Evolutionary conservation across 1,139 yeast genomes (phyloP).

Genomic region (Arxiozyma telluris): DNA sequence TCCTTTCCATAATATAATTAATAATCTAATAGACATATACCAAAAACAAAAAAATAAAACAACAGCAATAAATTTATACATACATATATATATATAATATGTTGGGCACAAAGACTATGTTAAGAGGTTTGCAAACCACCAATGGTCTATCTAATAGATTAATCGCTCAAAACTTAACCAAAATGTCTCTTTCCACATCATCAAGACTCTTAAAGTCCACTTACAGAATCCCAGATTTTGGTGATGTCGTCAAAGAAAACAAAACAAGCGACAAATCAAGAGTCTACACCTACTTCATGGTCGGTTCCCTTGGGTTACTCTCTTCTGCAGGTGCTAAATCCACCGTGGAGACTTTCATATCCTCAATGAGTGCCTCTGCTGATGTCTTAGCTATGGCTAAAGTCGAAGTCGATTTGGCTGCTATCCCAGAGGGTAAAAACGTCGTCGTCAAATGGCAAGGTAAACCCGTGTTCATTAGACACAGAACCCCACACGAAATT

Average conservation of each 20-base stretch:
- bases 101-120: neutral
- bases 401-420: constrained; percentile 90
- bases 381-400: constrained; percentile 99
- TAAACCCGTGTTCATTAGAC: constrained; percentile 98
- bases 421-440: constrained; percentile 96
- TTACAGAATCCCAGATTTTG: constrained; percentile 89
- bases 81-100: no score
- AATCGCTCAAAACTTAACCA: neutral
- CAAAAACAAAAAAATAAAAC: neutral
- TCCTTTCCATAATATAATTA: neutral
- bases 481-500: constrained; percentile 89
- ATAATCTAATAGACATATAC: no score
- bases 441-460: constrained; percentile 99
- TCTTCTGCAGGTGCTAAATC: constrained; percentile 97
- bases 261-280: constrained; percentile 63
- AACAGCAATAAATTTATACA: no score
- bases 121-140: neutral
- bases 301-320: constrained; percentile 90
- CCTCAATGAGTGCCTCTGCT: constrained; percentile 95
- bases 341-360: constrained; percentile 89
- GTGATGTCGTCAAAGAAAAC: constrained; percentile 68
- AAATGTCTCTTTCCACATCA: constrained; percentile 6
- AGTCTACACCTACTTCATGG: constrained; percentile 93
- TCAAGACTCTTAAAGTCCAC: constrained; percentile 29
- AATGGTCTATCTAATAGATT: neutral